Base-by-base conservation (phyloP, 75 land plant genomes). In the Sequoiadendron giganteum region DNA sequence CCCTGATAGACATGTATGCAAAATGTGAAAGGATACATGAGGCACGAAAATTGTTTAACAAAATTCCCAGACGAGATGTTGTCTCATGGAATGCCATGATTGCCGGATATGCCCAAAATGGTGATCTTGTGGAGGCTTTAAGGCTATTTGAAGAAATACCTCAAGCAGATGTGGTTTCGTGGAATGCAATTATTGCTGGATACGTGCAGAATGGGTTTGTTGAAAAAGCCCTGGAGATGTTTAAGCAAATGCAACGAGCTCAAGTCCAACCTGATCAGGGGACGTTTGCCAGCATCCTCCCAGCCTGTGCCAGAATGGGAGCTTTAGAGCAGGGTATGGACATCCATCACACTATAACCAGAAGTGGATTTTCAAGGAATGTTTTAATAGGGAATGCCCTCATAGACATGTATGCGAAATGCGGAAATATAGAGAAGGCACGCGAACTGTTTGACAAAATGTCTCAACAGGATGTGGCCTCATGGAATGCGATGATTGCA, bases 1-100 rank as follows among this genome's bases (percentile, higher is more conserved):
- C 84, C 48, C 52, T 90, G 38, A 84, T 94, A 48, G 91, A 91
- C 45, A 89, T 94, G 93, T 94, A 94, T 89, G 95, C 95, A 0
- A 94, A 93, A 86, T 94, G 94, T 89, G 94, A 94, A 52, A 88
- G 88, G 55, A 90, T 94, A 40, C 55, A 76, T 10, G 19, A 70
- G 16, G 88, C 91, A n/a, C 54, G 30, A 0, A 52, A 70, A 61
- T 81, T 90, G 38, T 90, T 89, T 68, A 79, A 87, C 42, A 39
- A 48, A 25, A 30, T 58, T 85, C 86, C 18, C 36, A n/a, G 16
- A 34, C 21, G 76, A 21, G 73, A 88, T 56, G 68, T 39, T n/a
- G 86, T 84, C 28, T 83, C 85, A 34, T 86, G 90, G 90, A 89
- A 82, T 42, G 76, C 88, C 7, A 43, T 89, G 78, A 85, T 89